These are phyloP conservation scores for Rubroboletus satanas DNA, from an alignment of 768 basidiomycete genomes.

Conservation along the genomic window DNA sequence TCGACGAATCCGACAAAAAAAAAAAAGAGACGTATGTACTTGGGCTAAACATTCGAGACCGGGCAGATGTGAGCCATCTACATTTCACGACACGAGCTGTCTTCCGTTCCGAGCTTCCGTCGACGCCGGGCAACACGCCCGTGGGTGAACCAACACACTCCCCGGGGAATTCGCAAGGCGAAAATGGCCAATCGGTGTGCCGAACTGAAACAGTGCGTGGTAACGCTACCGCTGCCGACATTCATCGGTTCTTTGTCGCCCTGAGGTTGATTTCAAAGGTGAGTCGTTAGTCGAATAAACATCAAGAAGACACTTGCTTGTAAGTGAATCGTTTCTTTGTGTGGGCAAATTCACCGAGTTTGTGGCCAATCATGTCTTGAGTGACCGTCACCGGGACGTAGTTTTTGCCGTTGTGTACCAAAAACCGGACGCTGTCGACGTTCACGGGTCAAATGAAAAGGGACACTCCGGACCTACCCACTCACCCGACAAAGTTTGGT, in stretches of 20 bases:
- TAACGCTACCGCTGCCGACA: background rate
- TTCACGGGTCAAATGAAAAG: background rate
- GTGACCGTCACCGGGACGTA: constrained; percentile 83
- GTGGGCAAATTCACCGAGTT: constrained; percentile 90
- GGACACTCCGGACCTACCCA: background rate
- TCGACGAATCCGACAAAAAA: background rate
- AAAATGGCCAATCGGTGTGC: background rate
- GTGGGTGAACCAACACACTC: background rate
- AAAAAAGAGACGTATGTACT: background rate
- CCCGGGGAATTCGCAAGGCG: background rate
- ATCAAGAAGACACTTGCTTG: constrained; percentile 53
- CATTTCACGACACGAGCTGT: background rate
- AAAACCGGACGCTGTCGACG: constrained; percentile 65
- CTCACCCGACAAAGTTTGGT: constrained; percentile 93
- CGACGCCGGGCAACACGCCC: background rate
- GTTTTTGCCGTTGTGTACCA: constrained; percentile 93
- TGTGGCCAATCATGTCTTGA: constrained; percentile 99
- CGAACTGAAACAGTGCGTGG: background rate
- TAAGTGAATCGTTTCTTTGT: constrained; percentile 86
- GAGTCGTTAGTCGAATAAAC: background rate
- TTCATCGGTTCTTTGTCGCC: constrained; percentile 39
- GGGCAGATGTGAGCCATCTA: background rate
- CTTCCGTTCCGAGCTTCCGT: background rate
- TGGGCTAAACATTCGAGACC: background rate
- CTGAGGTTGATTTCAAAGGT: constrained; percentile 18